phyloP scores from a whole-genome alignment of 495 filamentous ascomycete species.

The Thermothielavioides terrestris region DNA sequence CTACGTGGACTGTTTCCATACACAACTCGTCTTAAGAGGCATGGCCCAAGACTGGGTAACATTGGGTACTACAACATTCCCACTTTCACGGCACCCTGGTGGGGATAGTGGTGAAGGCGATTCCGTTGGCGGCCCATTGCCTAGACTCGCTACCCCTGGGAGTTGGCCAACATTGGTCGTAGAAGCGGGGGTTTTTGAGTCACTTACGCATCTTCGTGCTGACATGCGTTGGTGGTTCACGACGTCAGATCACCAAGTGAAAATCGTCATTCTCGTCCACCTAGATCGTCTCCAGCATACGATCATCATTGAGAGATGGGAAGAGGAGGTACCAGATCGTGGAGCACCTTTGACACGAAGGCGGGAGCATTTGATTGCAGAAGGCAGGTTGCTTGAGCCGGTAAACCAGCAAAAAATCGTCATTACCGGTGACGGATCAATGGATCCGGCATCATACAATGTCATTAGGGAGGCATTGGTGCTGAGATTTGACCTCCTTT shows the following conservation, averaged over 20 bases:
- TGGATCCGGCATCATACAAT: conserved; percentile 13
- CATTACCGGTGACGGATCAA: neutral
- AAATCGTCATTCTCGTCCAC: conserved; percentile 23
- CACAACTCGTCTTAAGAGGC: conserved; percentile 7
- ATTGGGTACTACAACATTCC: too few species aligned
- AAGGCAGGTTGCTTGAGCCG: neutral
- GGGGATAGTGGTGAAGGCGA: conserved; percentile 15
- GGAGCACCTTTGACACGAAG: too few species aligned
- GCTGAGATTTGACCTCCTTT: too few species aligned
- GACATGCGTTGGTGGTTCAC: conserved; percentile 28
- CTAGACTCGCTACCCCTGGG: conserved; percentile 3
- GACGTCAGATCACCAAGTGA: conserved; percentile 22
- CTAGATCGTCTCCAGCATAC: conserved; percentile 2
- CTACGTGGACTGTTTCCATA: neutral
- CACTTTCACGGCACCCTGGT: too few species aligned
- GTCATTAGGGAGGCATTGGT: conserved; percentile 17
- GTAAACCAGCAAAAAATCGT: neutral
- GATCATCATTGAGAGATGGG: conserved; percentile 13
- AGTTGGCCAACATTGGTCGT: conserved; percentile 30
- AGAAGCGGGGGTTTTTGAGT: conserved; percentile 23
- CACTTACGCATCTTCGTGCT: conserved; percentile 15
- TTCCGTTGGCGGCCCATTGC: conserved; percentile 16
- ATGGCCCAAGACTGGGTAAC: neutral
- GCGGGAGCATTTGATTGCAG: too few species aligned
- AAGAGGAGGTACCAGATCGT: too few species aligned